Evolutionary conservation across 352 stramenopile species (phyloP), one percentile per base, ranked within the genome.

Genomic region (Phytophthora melonis): DNA sequence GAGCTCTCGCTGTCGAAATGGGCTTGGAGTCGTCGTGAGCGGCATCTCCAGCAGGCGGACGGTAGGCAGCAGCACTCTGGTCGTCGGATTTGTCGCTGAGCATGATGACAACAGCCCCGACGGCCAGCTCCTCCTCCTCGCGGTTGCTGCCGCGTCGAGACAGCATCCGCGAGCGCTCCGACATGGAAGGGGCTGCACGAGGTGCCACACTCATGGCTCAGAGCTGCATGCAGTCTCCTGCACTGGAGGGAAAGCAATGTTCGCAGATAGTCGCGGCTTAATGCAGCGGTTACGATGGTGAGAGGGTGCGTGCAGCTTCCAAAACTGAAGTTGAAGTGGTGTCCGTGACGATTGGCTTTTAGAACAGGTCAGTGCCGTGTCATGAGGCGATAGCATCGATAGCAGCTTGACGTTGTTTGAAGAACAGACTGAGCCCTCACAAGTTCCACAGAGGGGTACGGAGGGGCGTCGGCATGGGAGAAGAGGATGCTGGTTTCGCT

Each of bases 131-230:
- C 1, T 69, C 72, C 14, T 76, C 67, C 16, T 70, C 63, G 3
- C 43, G n/a, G 19, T 27, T 25, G 23, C 57, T 72, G 2, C 30
- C 45, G 19, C 58, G 52, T 55, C 53, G 67, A 52, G 63, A 73
- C 3, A 69, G 8, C 16, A 64, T 41, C 50, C 34, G 61, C 18
- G 56, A 69, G 18, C 47, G 50, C 25, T 59, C 58, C 34, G 57
- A 58, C 47, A 59, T 68, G 23, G 47, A 66, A 3, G 66, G 66
- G 9, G 67, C 60, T 36, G 54, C 50, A 55, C 62, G 58, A 4
- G 59, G 63, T 23, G 72, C 67, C 45, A 72, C 72, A 54, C 72
- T 73, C 72, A 79, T 79, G 45, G 19, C 53, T 63, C 7, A 55
- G 7, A 10, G 30, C 30, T 34, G 30, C 6, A 1, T 6, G 30